Base-by-base conservation (phyloP, 2,329 filamentous ascomycete species). In the Trichophyton schoenleinii region DNA sequence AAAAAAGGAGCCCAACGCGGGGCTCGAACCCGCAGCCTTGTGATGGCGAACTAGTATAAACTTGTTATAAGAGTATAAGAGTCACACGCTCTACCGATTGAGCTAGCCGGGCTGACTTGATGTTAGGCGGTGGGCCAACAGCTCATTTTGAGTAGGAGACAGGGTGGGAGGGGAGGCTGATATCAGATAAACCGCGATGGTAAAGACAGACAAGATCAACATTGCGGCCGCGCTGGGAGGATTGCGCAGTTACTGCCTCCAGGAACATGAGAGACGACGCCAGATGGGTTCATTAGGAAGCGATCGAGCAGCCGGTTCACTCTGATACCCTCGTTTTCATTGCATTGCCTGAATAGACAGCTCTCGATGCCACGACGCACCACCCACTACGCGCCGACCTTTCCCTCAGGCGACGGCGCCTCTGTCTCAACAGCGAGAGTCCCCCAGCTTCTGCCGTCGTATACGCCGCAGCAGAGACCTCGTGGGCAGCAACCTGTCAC, bases 51-150 rank as follows among this genome's bases (percentile, higher is more conserved):
- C 58, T 38, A 4, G n/a, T 28, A 48, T 48, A 18, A 55, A 44
- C 41, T 44, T 44, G 49, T 22, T 9, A 20, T 78, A 78, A 78
- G 83, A 86, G 83, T 18, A 20, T 78, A 78, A 78, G 83, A 86
- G 83, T 85, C 83, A 84, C 18, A 18, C 83, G 83, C 83, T 86
- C 83, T 86, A 85, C 81, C 81, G 81, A 84, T 83, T 84, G 81
- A 84, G 81, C 81, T 84, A 84, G 59, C 62, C 62, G 38, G 59
- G 59, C 59, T 60, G 38, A 36, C 41, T 58, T 58, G 57, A 44
- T 58, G 57, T 44, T 28, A 28, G 25, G 3, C 25, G 25, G 25
- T 4, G 25, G 2, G 4, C 6, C 28, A 28, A 28, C 5, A 28
- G 28, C 28, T 28, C 28, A 6, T 28, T 28, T 28, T 28, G 28